Conservation (phyloP, 768 basidiomycete species). For the Tulasnella sp. region DNA sequence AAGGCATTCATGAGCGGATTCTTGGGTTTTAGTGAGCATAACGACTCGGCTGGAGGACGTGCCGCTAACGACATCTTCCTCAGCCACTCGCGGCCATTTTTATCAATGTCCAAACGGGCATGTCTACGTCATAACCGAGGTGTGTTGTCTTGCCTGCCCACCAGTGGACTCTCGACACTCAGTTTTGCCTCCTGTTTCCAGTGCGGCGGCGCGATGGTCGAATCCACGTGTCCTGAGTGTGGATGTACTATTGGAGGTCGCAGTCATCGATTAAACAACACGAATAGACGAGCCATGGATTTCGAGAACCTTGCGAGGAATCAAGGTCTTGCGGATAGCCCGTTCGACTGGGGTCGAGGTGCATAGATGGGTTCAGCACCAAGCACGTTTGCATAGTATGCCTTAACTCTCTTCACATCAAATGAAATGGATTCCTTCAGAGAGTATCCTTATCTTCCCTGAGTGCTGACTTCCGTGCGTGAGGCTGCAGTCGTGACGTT, state of each 20-base stretch:
- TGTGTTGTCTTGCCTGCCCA: background rate
- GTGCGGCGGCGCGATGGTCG: slow-evolving; percentile 15
- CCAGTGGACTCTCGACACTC: background rate
- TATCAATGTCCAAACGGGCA: slow-evolving; percentile 18
- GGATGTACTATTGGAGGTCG: slow-evolving; percentile 17
- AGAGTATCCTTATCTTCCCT: no score
- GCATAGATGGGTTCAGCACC: background rate
- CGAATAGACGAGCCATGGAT: slow-evolving; percentile 16
- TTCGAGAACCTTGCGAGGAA: background rate
- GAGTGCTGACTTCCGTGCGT: no score
- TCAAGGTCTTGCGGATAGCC: background rate
- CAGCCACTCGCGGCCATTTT: slow-evolving; percentile 9
- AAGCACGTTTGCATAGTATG: background rate
- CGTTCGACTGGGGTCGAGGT: background rate
- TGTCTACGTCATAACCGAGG: slow-evolving; percentile 17
- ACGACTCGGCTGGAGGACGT: background rate
- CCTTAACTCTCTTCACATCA: background rate
- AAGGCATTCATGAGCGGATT: slow-evolving; percentile 27
- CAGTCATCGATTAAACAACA: slow-evolving; percentile 9
- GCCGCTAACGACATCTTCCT: background rate
- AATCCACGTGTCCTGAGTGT: slow-evolving; percentile 18
- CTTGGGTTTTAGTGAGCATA: background rate
- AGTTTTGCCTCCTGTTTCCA: background rate
- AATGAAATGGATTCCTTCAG: background rate
- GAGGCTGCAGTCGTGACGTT: no score